These are phyloP conservation scores for Kokia cookei DNA, from an alignment of 441 rosid genomes.

Conservation along the genomic window DNA sequence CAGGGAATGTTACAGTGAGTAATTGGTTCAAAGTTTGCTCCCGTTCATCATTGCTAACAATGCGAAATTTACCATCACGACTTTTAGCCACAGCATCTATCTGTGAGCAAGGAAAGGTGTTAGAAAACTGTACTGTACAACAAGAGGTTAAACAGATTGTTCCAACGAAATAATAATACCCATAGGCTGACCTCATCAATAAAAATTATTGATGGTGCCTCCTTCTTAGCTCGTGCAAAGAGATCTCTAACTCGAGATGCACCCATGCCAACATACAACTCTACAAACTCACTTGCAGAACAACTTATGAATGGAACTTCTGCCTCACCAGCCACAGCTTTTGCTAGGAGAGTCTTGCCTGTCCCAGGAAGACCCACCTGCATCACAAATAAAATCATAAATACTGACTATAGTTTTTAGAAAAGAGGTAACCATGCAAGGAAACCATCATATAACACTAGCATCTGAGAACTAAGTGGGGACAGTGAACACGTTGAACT, in stretches of 20 bases:
- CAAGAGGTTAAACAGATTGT: not conserved
- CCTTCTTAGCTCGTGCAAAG: slow-evolving; percentile 93
- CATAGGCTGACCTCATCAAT: slow-evolving; percentile 74
- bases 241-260: slow-evolving; percentile 97
- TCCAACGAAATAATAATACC: not conserved
- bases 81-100: slow-evolving; percentile 99
- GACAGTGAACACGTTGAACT: not conserved
- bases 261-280: slow-evolving; percentile 97
- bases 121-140: not conserved
- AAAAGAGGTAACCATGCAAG: not conserved
- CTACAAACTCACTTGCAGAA: slow-evolving; percentile 98
- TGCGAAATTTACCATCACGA: slow-evolving; percentile 86
- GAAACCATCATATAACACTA: not conserved
- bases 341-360: slow-evolving; percentile 96
- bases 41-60: slow-evolving; percentile 88
- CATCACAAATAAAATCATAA: slow-evolving; percentile 14
- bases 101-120: slow-evolving; percentile 30
- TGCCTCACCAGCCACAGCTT: slow-evolving; percentile 98
- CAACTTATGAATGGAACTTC: slow-evolving; percentile 96
- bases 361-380: slow-evolving; percentile 99
- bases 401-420: not conserved
- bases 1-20: slow-evolving; percentile 59
- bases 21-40: slow-evolving; percentile 98
- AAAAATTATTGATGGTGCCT: slow-evolving; percentile 91
- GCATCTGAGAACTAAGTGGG: not conserved